Base-by-base conservation (phyloP, 257 asterid species). In the Penstemon eatonii region DNA sequence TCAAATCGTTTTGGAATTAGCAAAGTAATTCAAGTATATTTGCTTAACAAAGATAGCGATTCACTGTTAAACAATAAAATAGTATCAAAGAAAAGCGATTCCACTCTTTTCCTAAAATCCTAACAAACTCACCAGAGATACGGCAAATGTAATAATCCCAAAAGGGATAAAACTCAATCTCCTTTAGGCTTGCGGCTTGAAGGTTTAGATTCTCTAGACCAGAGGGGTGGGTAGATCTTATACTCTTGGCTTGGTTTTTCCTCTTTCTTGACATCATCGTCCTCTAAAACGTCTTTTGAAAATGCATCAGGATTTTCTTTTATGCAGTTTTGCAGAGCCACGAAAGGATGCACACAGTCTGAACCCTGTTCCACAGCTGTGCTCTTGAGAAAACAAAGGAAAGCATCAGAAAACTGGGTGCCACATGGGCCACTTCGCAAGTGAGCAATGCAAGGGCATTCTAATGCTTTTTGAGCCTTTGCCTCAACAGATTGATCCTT, bases 321-420 rank as follows among this genome's bases (percentile, higher is more conserved):
- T 25, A 93, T 86, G 81, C 98, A 92, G 54, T 71, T 88, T 82
- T 90, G 98, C 54, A 93, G 86, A 61, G 90, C 92, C 71, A 93
- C 94, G 10, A 93, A 93, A 12, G 97, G 96, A 38, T 69, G 43
- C 65, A 93, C 94, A 3, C 95, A 93, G 56, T 90, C 97, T 0
- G 94, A 81, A 66, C 97, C 96, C 79, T 90, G 90, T 66, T 88
- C 96, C 50, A 83, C 89, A 68, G 95, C 83, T 1, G 89, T 83
- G 88, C 97, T 93, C 84, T 88, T 93, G 79, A 93, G 91, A 59
- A 90, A 93, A 63, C 97, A 93, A 38, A 88, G 81, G 61, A 93
- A 93, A 51, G 99, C 97, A 56, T 83, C 84, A 0, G 99, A 93
- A 61, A 93, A 93, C 69, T 79, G 97, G 68, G 61, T 37, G 4